Evolutionary conservation across 352 stramenopile species (phyloP), one percentile per base, ranked within the genome.

Genomic region (Thalassiosira sp.): DNA sequence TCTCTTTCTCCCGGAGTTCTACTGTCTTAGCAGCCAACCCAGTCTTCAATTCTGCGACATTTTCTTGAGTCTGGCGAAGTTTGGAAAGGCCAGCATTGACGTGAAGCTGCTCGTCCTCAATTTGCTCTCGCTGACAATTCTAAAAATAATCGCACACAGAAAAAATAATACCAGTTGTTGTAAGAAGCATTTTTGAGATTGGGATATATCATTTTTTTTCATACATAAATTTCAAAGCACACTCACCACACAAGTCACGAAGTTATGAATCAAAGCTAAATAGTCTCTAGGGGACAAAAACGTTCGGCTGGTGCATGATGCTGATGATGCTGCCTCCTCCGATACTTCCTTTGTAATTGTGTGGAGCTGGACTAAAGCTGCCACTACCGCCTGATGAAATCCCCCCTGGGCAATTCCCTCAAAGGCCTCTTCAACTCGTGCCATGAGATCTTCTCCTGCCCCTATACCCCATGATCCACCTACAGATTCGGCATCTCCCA

Each of bases 11-110:
- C 53, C 96, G 95, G 5, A 98, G 90, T 62, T 98, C 94, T 46
- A 92, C 89, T 54, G 98, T 94, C 75, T 99, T 98, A 5, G 95
- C 73, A 27, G 90, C 95, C 11, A 99, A 81, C 53, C 97, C 95
- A 20, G 89, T 81, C 69, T 95, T 93, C 33, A 97, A 72, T 57
- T 95, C 85, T 45, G 84, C 87, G 20, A 99, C 97, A 91, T 98
- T 96, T 60, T 98, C 95, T 83, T 98, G 95, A 2, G 98, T 99
- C 64, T 98, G 96, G 42, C 94, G 90, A 6, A 99, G 89, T 80
- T 99, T 99, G 48, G 97, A 90, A 13, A 99, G 93, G 58, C 98
- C 98, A 6, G 98, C 94, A 79, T 98, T 98, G 43, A 99, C 92
- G 84, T 99, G 97, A 54, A 98, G 90, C 73, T 99, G 95, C 58